These are phyloP conservation scores for Recurvomyces mirabilis DNA, from an alignment of 495 filamentous ascomycete genomes.

Conservation along the genomic window DNA sequence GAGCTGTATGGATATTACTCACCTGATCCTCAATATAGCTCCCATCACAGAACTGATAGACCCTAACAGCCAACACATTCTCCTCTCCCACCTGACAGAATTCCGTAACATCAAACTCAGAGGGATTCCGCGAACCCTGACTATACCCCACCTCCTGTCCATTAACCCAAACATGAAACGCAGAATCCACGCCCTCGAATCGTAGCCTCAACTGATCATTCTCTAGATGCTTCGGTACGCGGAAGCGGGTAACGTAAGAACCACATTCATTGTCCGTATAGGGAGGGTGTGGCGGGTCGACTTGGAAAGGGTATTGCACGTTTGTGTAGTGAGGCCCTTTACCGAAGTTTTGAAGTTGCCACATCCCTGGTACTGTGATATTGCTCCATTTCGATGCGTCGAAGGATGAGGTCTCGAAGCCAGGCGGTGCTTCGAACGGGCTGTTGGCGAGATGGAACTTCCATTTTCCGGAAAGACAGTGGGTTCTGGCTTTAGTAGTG, in stretches of 20 bases:
- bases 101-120: constrained; percentile 18
- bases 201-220: constrained; percentile 8
- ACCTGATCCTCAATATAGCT: constrained; percentile 24
- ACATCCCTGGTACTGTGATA: constrained; percentile 23
- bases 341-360: constrained; percentile 14
- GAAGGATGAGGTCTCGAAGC: constrained; percentile 16
- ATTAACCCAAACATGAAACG: constrained; percentile 17
- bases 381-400: constrained; percentile 6
- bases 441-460: constrained; percentile 6
- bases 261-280: constrained; percentile 11
- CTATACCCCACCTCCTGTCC: constrained; percentile 12
- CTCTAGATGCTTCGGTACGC: neutral
- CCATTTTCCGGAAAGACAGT: constrained; percentile 9
- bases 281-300: constrained; percentile 11
- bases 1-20: neutral
- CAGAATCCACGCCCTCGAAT: constrained; percentile 16
- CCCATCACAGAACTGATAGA: constrained; percentile 14
- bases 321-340: constrained; percentile 14
- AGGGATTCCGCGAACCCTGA: constrained; percentile 13
- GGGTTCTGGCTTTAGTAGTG: constrained; percentile 1
- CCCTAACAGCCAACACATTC: constrained; percentile 11
- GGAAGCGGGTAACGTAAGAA: constrained; percentile 5
- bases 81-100: neutral
- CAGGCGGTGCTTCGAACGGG: constrained; percentile 8
- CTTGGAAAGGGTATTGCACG: constrained; percentile 8